Evolutionary conservation across 2,329 filamentous ascomycete species (phyloP).

Genomic region (Arthrobotrys pseudoclavata): DNA sequence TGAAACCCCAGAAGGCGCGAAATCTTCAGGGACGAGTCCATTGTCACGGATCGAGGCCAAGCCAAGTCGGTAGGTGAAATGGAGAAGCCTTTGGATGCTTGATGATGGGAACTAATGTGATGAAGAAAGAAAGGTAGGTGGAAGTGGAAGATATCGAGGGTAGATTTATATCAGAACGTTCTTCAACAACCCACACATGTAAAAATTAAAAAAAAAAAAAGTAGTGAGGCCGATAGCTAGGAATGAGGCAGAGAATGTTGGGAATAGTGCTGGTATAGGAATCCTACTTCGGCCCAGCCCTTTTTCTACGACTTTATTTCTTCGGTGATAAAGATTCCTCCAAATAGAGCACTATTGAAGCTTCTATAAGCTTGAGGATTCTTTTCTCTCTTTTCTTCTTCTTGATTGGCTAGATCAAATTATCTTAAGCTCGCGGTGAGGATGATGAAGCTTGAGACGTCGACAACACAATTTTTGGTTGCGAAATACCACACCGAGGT

Average conservation of each 20-base stretch:
- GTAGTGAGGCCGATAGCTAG: conserved; percentile 18
- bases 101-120: not conserved
- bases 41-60: conserved; percentile 13
- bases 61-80: conserved; percentile 9
- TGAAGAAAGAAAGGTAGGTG: not conserved
- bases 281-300: conserved; percentile 5
- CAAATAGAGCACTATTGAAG: conserved; percentile 25
- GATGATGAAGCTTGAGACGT: conserved; percentile 9
- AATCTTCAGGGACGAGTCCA: conserved; percentile 33
- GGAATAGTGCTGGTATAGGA: conserved; percentile 24
- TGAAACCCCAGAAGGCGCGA: conserved; percentile 48
- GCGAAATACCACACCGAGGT: conserved; percentile 33
- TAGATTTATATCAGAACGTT: conserved; percentile 27
- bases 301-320: not conserved
- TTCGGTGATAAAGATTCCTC: conserved; percentile 11
- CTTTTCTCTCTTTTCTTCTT: not conserved
- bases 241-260: conserved; percentile 48
- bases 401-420: not conserved
- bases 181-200: not conserved
- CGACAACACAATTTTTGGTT: conserved; percentile 23
- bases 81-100: not conserved
- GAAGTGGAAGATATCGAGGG: conserved; percentile 5
- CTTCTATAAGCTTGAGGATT: conserved; percentile 19
- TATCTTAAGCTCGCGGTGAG: conserved; percentile 14
- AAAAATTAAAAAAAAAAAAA: conserved; percentile 2